phyloP scores from a whole-genome alignment of 176 grass and related monocot species.

The Oropetium thomaeum region DNA sequence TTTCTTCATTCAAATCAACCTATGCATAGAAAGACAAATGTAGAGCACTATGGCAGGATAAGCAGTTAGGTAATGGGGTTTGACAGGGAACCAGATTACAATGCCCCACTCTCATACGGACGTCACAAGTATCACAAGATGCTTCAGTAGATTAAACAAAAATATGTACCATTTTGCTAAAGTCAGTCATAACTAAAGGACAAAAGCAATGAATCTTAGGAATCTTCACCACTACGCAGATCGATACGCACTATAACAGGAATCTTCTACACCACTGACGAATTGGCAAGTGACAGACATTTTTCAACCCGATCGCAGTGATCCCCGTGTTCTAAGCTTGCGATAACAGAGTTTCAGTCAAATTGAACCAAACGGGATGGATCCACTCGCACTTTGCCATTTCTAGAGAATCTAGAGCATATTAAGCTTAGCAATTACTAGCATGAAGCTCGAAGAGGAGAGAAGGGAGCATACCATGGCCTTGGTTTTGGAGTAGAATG shows the following conservation, averaged over 20 bases:
- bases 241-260: neutral
- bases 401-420: neutral
- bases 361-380: neutral
- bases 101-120: neutral
- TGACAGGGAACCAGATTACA: neutral
- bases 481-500: conserved; percentile 92
- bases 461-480: conserved; percentile 54
- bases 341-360: neutral
- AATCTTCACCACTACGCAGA: neutral
- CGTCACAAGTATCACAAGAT: too few relatives aligned
- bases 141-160: too few relatives aligned
- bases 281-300: neutral
- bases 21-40: neutral
- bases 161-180: neutral
- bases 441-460: neutral
- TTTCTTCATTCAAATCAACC: neutral
- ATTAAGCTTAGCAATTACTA: neutral
- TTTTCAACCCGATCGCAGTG: neutral
- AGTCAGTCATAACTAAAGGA: conserved; percentile 6
- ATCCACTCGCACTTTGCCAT: neutral
- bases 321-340: neutral
- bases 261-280: neutral
- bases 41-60: neutral
- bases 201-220: neutral
- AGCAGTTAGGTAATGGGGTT: neutral